phyloP scores from a whole-genome alignment of 345 rosid genomes.

The Anastatica hierochuntica region DNA sequence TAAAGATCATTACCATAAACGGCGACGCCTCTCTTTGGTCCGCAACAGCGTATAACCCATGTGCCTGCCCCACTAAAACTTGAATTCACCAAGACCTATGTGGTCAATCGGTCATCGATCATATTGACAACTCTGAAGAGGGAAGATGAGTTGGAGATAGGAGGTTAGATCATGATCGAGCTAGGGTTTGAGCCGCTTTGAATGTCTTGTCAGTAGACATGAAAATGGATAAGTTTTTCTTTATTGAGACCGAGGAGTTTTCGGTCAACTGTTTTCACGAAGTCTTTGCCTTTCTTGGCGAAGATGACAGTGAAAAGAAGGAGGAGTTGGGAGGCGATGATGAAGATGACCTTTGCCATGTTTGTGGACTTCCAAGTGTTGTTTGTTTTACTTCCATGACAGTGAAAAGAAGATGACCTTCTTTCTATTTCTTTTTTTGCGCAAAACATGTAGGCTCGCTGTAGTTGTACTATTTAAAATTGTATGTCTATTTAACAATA shows the following conservation, averaged over 20 bases:
- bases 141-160: conserved; percentile 23
- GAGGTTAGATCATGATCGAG: conserved; percentile 17
- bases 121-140: conserved; percentile 23
- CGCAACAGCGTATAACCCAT: too few species aligned
- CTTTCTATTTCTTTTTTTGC: too few species aligned
- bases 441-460: too few species aligned
- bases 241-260: conserved; percentile 15
- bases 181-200: conserved; percentile 31
- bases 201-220: conserved; percentile 51
- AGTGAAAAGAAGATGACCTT: too few species aligned
- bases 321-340: conserved; percentile 14
- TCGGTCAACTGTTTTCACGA: background rate
- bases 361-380: background rate
- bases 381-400: too few species aligned
- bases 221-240: conserved; percentile 39
- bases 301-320: background rate
- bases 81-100: conserved; percentile 27
- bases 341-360: conserved; percentile 21
- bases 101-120: conserved; percentile 37
- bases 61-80: conserved; percentile 30
- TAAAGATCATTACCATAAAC: too few species aligned
- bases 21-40: too few species aligned
- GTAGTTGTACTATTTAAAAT: too few species aligned
- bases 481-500: too few species aligned
- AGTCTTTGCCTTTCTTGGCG: conserved; percentile 6